These are phyloP conservation scores for Lentinula aciculospora DNA, from an alignment of 768 basidiomycete genomes.

Conservation along the genomic window DNA sequence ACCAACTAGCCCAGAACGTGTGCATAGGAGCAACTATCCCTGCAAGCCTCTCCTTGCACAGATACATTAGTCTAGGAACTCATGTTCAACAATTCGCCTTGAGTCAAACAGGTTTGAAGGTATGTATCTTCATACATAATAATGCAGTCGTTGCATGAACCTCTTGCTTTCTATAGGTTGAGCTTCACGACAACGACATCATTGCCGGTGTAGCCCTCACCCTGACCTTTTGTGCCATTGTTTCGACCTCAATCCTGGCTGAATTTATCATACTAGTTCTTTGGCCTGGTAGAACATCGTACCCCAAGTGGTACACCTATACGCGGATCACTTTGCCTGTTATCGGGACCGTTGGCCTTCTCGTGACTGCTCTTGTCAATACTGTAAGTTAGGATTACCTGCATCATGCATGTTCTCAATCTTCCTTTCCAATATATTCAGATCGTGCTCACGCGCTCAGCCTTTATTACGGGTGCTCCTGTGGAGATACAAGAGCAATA, in stretches of 20 bases:
- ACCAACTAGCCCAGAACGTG: background rate
- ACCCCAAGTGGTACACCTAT: background rate
- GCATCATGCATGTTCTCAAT: too few species aligned
- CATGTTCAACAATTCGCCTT: background rate
- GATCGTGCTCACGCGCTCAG: background rate
- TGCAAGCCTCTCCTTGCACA: background rate
- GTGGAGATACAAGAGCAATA: background rate
- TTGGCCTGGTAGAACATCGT: background rate
- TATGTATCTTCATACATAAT: background rate
- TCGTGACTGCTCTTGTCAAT: background rate
- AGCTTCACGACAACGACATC: background rate
- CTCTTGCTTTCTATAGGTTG: background rate
- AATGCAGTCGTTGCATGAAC: background rate
- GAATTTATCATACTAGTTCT: background rate
- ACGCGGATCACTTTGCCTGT: background rate
- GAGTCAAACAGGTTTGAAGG: background rate
- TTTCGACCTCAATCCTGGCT: background rate
- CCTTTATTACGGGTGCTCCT: background rate
- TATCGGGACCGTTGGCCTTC: background rate
- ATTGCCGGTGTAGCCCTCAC: background rate
- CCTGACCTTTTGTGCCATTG: background rate
- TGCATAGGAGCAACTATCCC: background rate
- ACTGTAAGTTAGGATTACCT: too few species aligned
- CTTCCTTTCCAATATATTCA: background rate
- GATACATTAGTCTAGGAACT: background rate